Conservation (phyloP, 2,329 filamentous ascomycete species). For the Tricladium varicosporioides region DNA sequence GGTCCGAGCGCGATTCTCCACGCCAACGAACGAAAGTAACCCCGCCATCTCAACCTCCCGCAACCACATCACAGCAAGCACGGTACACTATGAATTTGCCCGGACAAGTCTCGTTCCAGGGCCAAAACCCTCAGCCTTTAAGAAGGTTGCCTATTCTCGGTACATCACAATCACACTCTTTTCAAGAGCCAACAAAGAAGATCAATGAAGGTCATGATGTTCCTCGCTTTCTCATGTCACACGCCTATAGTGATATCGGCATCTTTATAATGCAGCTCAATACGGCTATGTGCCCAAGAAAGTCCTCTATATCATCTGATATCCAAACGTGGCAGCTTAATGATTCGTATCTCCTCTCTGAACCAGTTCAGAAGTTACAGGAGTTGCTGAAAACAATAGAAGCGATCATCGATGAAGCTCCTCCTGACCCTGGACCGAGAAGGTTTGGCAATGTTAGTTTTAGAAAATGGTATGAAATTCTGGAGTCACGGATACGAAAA, state of each 20-base stretch:
- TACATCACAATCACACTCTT: conserved; percentile 49
- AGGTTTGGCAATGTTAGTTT: conserved; percentile 93
- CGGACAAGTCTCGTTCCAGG: background rate
- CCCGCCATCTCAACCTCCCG: background rate
- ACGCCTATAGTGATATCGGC: conserved; percentile 84
- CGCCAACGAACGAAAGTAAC: background rate
- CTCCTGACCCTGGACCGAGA: conserved; percentile 80
- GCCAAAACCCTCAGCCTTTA: conserved; percentile 1
- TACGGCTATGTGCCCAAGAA: conserved; percentile 75
- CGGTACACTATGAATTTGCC: conserved; percentile 11
- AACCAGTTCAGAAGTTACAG: conserved; percentile 60
- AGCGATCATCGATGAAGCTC: conserved; percentile 70
- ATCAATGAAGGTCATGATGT: conserved; percentile 88
- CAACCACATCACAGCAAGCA: background rate
- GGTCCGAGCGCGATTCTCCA: too few relatives aligned
- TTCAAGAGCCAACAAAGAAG: conserved; percentile 69
- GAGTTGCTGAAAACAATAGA: conserved; percentile 63
- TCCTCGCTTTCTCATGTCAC: conserved; percentile 71
- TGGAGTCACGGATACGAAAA: conserved; percentile 56
- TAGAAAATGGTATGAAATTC: conserved; percentile 73
- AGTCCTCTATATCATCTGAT: conserved; percentile 39
- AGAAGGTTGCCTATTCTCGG: conserved; percentile 41
- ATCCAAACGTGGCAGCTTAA: conserved; percentile 52
- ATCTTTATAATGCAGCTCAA: conserved; percentile 89
- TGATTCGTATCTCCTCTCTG: conserved; percentile 40